These are phyloP conservation scores for Lactarius pseudohatsudake DNA, from an alignment of 768 basidiomycete species.

Conservation along the genomic window DNA sequence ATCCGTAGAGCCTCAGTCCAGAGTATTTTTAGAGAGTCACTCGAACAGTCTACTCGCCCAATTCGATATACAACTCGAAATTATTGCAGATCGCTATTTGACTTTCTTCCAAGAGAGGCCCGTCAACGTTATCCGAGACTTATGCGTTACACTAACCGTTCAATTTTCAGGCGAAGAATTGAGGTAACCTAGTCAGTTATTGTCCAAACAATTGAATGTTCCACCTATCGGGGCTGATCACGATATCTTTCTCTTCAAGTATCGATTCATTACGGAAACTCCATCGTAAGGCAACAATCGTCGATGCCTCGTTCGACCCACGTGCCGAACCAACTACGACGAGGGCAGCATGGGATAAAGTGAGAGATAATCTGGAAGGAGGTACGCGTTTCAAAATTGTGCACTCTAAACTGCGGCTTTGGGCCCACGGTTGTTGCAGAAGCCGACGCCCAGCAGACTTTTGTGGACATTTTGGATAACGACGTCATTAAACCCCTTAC, in stretches of 20 bases:
- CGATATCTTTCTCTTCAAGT: neutral
- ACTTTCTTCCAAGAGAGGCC: constrained; percentile 1
- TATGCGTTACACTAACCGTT: neutral
- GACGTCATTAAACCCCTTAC: neutral
- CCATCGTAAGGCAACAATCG: neutral
- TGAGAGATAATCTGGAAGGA: neutral
- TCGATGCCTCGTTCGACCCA: neutral
- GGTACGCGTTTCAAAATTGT: neutral
- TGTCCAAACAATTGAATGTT: neutral
- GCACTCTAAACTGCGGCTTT: neutral
- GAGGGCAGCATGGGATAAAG: neutral
- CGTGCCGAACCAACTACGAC: neutral
- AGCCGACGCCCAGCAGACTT: neutral
- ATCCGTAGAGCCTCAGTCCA: neutral
- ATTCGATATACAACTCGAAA: neutral
- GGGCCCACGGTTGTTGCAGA: neutral
- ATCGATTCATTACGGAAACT: constrained; percentile 1
- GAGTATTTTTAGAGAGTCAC: neutral
- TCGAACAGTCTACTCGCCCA: neutral
- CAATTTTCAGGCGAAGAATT: neutral
- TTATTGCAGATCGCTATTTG: neutral
- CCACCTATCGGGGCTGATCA: neutral
- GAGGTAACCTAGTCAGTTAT: neutral
- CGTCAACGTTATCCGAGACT: neutral
- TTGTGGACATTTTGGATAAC: neutral